phyloP scores from a whole-genome alignment of 495 filamentous ascomycete genomes.

The Tetracladium setigerum region DNA sequence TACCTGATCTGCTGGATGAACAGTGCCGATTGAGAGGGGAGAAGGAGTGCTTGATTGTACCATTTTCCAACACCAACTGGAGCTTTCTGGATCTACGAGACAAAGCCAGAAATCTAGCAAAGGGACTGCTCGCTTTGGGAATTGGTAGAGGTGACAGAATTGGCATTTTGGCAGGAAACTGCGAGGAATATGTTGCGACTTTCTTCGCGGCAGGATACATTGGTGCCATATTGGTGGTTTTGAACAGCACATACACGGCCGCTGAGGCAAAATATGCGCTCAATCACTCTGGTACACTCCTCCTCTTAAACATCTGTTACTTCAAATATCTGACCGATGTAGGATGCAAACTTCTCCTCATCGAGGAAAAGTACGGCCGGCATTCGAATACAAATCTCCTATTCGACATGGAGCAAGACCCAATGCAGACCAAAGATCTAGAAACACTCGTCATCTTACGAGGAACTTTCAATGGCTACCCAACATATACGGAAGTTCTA shows the following conservation, averaged over 20 bases:
- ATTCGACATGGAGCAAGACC: conserved; percentile 27
- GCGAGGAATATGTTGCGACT: conserved; percentile 59
- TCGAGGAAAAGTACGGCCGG: conserved; percentile 51
- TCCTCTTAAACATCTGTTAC: no score
- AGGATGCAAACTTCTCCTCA: conserved; percentile 58
- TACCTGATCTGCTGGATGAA: no score
- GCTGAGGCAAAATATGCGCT: conserved; percentile 56
- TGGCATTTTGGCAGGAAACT: conserved; percentile 66
- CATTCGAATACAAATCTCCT: conserved; percentile 48
- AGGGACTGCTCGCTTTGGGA: conserved; percentile 50
- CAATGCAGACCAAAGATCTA: not conserved
- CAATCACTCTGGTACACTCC: conserved; percentile 39
- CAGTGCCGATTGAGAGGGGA: no score
- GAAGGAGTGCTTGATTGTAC: no score
- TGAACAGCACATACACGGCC: conserved; percentile 66
- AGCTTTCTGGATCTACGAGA: no score
- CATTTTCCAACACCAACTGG: no score
- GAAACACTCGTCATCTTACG: conserved; percentile 3
- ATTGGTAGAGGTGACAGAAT: conserved; percentile 57
- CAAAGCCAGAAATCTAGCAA: no score
- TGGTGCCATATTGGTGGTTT: conserved; percentile 57
- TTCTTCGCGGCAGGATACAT: conserved; percentile 62
- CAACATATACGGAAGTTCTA: no score
- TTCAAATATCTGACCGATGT: not conserved
- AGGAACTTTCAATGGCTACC: no score